These are phyloP conservation scores for Xylaria scruposa DNA, from an alignment of 495 filamentous ascomycete genomes.

Conservation along the genomic window DNA sequence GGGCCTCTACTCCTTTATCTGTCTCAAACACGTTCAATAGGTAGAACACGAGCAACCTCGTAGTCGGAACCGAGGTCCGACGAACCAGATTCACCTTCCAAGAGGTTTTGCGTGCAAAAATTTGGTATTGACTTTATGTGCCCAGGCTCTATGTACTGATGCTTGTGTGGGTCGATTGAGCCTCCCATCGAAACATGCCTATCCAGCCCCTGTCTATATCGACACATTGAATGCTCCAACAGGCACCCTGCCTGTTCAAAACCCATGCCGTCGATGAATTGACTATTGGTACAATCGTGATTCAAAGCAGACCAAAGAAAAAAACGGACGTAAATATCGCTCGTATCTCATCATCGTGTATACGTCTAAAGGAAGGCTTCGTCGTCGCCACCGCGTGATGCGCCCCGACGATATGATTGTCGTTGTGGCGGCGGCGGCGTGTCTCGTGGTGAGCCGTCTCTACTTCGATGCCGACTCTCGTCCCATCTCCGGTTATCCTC, in stretches of 20 bases:
- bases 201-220: conserved; percentile 18
- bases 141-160: conserved; percentile 11
- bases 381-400: conserved; percentile 31
- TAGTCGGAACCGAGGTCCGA: neutral
- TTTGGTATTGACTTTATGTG: conserved; percentile 1
- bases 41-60: neutral
- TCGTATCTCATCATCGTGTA: conserved; percentile 40
- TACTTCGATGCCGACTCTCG: conserved; percentile 32
- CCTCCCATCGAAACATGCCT: conserved; percentile 5
- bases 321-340: conserved; percentile 34
- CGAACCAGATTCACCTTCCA: neutral
- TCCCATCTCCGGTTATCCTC: conserved; percentile 34
- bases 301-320: conserved; percentile 26
- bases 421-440: conserved; percentile 36
- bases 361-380: conserved; percentile 36
- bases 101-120: neutral
- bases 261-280: conserved; percentile 2
- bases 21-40: neutral
- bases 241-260: neutral
- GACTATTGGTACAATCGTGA: conserved; percentile 23
- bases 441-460: conserved; percentile 27
- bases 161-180: neutral
- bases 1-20: neutral
- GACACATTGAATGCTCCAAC: conserved; percentile 10
- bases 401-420: conserved; percentile 32